These are phyloP conservation scores for Fragaria ananassa DNA, from an alignment of 306 rosid genomes.

Conservation along the genomic window DNA sequence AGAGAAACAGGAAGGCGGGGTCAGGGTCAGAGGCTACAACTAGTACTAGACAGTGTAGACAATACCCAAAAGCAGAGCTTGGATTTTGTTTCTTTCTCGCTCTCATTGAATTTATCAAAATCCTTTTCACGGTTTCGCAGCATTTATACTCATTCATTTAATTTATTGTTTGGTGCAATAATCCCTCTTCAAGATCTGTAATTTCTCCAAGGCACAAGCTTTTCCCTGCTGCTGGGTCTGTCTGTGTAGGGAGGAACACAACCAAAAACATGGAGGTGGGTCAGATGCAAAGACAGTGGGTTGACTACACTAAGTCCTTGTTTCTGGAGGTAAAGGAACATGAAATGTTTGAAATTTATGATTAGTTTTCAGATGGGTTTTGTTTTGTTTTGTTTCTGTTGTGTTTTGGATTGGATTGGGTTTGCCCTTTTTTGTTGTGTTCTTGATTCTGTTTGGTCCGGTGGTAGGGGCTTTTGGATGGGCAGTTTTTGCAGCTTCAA, in stretches of 20 bases:
- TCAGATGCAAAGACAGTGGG: conserved; percentile 89
- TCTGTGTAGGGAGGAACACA: conserved; percentile 27
- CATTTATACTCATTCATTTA: conserved; percentile 20
- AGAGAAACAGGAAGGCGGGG: conserved; percentile 23
- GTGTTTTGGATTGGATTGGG: not conserved
- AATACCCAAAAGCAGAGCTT: conserved; percentile 20
- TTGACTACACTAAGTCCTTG: conserved; percentile 68
- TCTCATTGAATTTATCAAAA: conserved; percentile 17
- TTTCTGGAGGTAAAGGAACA: conserved; percentile 59
- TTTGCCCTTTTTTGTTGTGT: conserved; percentile 22
- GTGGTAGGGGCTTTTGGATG: conserved; percentile 64
- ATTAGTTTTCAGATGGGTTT: conserved; percentile 17
- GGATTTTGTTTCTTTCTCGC: conserved; percentile 18
- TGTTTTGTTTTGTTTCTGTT: not conserved
- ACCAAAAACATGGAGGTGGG: conserved; percentile 69
- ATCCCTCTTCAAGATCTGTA: conserved; percentile 41
- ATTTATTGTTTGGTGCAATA: conserved; percentile 40
- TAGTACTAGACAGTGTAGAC: conserved; percentile 6
- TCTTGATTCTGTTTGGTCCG: conserved; percentile 15
- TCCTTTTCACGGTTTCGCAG: conserved; percentile 23
- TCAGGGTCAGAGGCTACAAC: not conserved
- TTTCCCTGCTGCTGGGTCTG: conserved; percentile 33
- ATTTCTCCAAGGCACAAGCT: conserved; percentile 25
- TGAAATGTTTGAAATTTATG: conserved; percentile 5
- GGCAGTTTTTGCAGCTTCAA: conserved; percentile 86